Percentiles rank a stretch among this genome's conserved stretches.
Evolutionary conservation across 2,329 filamentous ascomycete genomes (phyloP).

Genomic region (Penicillium oxalicum): DNA sequence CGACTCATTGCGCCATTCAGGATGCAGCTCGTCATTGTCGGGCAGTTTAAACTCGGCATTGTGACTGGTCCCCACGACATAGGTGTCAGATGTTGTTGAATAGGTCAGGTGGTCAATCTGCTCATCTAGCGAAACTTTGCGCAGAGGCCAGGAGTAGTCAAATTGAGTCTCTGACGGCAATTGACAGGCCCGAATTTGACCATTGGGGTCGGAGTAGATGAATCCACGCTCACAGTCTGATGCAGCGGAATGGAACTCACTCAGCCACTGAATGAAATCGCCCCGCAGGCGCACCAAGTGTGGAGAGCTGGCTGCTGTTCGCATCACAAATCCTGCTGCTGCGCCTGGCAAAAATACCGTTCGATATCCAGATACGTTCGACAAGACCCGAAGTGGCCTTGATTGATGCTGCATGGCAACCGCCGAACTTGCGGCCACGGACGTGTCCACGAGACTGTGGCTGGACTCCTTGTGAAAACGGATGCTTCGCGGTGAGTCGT

Average conservation of each 20-base stretch:
- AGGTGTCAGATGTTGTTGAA: slow-evolving; percentile 67
- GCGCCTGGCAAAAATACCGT: slow-evolving; percentile 75
- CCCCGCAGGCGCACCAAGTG: slow-evolving; percentile 69
- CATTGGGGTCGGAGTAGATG: slow-evolving; percentile 66
- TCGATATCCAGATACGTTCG: slow-evolving; percentile 64
- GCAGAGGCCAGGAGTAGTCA: slow-evolving; percentile 69
- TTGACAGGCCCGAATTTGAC: slow-evolving; percentile 67
- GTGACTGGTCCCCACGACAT: slow-evolving; percentile 67
- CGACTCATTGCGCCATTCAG: slow-evolving; percentile 70
- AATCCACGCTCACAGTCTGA: slow-evolving; percentile 74
- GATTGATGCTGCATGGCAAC: slow-evolving; percentile 25
- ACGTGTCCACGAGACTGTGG: slow-evolving; percentile 56
- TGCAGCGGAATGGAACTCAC: slow-evolving; percentile 60
- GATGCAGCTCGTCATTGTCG: slow-evolving; percentile 76
- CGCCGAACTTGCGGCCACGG: slow-evolving; percentile 43
- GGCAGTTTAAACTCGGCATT: slow-evolving; percentile 72
- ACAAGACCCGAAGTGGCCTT: slow-evolving; percentile 41
- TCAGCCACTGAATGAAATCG: slow-evolving; percentile 63
- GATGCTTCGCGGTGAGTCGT: slow-evolving; percentile 38
- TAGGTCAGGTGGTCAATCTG: slow-evolving; percentile 71
- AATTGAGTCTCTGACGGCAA: slow-evolving; percentile 63
- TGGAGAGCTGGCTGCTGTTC: slow-evolving; percentile 70
- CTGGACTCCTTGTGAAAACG: slow-evolving; percentile 73
- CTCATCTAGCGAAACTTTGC: slow-evolving; percentile 62
- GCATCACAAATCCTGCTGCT: slow-evolving; percentile 76